Base-by-base conservation (phyloP, 2,329 filamentous ascomycete species). In the Grosmannia serpens region DNA sequence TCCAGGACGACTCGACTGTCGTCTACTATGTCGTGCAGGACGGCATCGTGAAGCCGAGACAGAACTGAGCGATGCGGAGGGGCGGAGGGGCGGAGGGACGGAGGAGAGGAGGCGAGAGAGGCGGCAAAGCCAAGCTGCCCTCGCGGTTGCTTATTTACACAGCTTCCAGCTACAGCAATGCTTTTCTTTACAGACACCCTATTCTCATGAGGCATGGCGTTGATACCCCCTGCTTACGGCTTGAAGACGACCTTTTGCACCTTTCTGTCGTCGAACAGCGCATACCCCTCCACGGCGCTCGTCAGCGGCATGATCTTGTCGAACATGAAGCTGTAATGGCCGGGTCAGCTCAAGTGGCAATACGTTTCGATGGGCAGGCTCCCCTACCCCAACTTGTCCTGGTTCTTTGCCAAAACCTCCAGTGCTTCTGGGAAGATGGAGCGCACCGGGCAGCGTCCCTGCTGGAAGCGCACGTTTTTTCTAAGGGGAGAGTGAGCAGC, bases 1-100 rank as follows among this genome's bases (percentile, higher is more conserved):
- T 90, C 53, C 86, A 90, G 67, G 83, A 87, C 65, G 89, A 94
- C 71, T 91, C 88, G 63, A 92, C 89, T 0, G 79, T 94, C 22
- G 86, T 89, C 47, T 94, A 92, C 72, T 94, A 94, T 68, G 79
- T 91, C 62, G 82, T 92, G 69, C 88, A 92, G 66, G 88, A 92
- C 70, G 89, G 88, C n/a, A 84, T 91, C 63, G 87, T 92, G 57
- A 94, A 92, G 75, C 89, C 89, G 27, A 78, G 89, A 59, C 89
- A 92, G 70, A 94, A 94, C 69, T 92, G 53, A 54, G 8, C 1
- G 10, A 33, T 6, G n/a, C n/a, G n/a, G n/a, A n/a, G n/a, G n/a
- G n/a, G n/a, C n/a, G n/a, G n/a, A n/a, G n/a, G n/a, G n/a, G n/a
- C n/a, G 29, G 31, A 49, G 41, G n/a, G 9, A 22, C 5, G 17